Evolutionary conservation across 192 early-diverging fungal species (phyloP).

Genomic region (Umbelopsis sp.): DNA sequence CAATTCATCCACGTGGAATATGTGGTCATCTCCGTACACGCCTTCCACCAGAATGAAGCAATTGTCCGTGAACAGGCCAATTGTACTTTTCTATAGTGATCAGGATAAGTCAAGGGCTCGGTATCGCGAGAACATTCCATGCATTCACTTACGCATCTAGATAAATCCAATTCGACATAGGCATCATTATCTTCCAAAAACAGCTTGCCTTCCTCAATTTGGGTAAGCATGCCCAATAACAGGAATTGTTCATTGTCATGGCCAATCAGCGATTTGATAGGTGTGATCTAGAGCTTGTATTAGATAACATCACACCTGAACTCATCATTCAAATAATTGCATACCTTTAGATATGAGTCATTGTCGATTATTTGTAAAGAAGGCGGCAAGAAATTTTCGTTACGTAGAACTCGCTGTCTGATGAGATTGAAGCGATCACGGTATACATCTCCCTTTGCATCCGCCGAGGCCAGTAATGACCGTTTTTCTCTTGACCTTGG

Average conservation of each 20-base stretch:
- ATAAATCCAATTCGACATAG: constrained; percentile 75
- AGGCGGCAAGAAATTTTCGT: constrained; percentile 75
- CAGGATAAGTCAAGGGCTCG: constrained; percentile 38
- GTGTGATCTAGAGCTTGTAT: constrained; percentile 57
- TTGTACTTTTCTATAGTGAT: constrained; percentile 32
- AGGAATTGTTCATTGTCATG: constrained; percentile 67
- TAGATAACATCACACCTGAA: neutral
- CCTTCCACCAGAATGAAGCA: constrained; percentile 90
- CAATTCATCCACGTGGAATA: constrained; percentile 71
- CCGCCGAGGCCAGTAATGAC: constrained; percentile 61
- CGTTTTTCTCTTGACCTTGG: constrained; percentile 31
- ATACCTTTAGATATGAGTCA: constrained; percentile 36
- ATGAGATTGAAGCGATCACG: constrained; percentile 81
- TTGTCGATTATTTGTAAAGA: constrained; percentile 45
- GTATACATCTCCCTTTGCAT: constrained; percentile 67
- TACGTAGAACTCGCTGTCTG: constrained; percentile 77
- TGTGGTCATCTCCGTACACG: constrained; percentile 67
- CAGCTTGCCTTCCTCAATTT: constrained; percentile 76
- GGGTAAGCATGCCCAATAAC: constrained; percentile 88
- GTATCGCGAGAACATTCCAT: neutral
- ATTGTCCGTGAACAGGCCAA: constrained; percentile 83
- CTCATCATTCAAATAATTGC: neutral
- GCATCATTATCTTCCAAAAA: constrained; percentile 85
- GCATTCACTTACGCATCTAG: constrained; percentile 46
- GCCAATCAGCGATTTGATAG: constrained; percentile 82